Evolutionary conservation across 257 asterid species (phyloP).

Genomic region (Capsicum chinense): DNA sequence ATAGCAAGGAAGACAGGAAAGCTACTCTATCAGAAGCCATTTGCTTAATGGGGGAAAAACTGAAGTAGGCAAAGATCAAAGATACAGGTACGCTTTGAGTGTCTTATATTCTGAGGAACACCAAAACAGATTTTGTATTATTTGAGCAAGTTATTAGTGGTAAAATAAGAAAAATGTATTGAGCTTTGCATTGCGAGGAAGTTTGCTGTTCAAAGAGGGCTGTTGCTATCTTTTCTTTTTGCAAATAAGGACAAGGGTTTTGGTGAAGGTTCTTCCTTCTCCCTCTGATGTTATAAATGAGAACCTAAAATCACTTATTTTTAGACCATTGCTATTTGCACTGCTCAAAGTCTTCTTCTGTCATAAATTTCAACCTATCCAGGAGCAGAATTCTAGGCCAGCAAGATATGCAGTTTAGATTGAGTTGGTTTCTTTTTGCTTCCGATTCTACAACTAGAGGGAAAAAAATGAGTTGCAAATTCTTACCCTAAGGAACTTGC

Average conservation of each 20-base stretch:
- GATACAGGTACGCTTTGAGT: constrained; percentile 16
- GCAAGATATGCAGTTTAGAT: neutral
- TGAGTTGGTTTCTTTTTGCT: neutral
- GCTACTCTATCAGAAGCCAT: neutral
- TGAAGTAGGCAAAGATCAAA: constrained; percentile 18
- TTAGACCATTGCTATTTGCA: neutral
- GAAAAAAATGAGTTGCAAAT: neutral
- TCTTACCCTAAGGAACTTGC: neutral
- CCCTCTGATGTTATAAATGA: neutral
- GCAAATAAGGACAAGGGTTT: neutral
- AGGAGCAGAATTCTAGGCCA: constrained; percentile 20
- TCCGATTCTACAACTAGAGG: neutral
- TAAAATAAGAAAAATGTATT: neutral
- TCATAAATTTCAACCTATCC: neutral
- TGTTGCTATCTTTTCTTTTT: neutral
- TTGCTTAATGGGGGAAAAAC: constrained; percentile 1
- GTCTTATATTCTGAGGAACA: constrained; percentile 1
- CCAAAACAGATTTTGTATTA: neutral
- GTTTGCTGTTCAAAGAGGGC: constrained; percentile 3
- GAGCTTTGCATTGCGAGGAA: neutral
- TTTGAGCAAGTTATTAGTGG: neutral
- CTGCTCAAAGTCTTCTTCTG: neutral
- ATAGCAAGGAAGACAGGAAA: constrained; percentile 8
- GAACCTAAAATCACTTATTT: constrained; percentile 9
- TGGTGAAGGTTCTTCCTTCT: neutral